Conservation (phyloP, 352 stramenopile species). For the Pilasporangium apinafurcum region DNA sequence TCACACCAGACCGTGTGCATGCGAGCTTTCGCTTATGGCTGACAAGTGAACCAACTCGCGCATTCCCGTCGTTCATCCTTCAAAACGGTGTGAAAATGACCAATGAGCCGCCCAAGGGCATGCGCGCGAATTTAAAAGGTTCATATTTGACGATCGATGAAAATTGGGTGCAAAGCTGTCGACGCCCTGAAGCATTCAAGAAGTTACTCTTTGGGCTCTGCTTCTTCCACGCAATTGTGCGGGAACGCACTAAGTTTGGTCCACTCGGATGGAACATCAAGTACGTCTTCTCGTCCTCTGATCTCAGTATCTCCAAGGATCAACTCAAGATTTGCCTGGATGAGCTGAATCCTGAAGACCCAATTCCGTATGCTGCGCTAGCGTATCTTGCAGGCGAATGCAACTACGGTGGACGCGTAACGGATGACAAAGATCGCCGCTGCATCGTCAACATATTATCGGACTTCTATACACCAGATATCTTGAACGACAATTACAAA, state of each 20-base stretch:
- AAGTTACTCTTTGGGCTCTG: constrained; percentile 85
- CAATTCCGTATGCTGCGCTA: constrained; percentile 88
- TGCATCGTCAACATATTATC: constrained; percentile 83
- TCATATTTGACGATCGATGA: constrained; percentile 86
- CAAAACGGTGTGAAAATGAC: constrained; percentile 95
- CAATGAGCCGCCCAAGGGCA: constrained; percentile 92
- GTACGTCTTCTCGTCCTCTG: constrained; percentile 85
- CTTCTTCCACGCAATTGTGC: constrained; percentile 91
- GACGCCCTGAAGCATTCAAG: constrained; percentile 63
- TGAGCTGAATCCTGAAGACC: constrained; percentile 48
- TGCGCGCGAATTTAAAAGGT: constrained; percentile 91
- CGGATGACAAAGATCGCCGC: constrained; percentile 91
- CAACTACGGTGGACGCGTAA: constrained; percentile 94
- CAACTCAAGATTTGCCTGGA: constrained; percentile 83
- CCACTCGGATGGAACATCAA: constrained; percentile 86
- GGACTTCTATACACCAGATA: constrained; percentile 77
- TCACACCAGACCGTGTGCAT: constrained; percentile 88
- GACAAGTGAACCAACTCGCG: constrained; percentile 89
- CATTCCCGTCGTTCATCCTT: constrained; percentile 93
- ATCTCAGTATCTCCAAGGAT: constrained; percentile 81
- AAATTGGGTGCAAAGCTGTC: constrained; percentile 61
- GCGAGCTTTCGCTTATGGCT: constrained; percentile 93
- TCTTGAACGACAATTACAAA: constrained; percentile 66
- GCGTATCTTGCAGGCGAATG: constrained; percentile 91
- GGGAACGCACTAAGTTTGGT: constrained; percentile 81